Conservation (phyloP, 140 eudicot species). For the Cichorium intybus region DNA sequence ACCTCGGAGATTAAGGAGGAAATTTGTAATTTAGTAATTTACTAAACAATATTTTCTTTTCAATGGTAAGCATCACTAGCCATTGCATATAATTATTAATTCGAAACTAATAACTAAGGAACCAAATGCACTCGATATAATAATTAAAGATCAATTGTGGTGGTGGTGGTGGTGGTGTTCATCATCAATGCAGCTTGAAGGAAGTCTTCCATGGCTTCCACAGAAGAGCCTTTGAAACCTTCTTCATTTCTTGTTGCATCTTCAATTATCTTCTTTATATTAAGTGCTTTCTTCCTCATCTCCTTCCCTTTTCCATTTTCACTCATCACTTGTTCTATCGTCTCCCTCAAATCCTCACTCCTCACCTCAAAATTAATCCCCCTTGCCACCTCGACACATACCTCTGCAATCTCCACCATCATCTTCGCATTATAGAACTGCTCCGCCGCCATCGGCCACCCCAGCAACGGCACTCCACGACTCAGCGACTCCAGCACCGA, state of each 20-base stretch:
- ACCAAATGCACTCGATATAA: background rate
- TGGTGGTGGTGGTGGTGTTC: conserved; percentile 7
- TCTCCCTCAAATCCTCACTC: conserved; percentile 47
- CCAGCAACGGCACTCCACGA: conserved; percentile 59
- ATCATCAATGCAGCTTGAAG: conserved; percentile 37
- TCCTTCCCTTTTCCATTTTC: conserved; percentile 40
- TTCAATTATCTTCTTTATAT: conserved; percentile 38
- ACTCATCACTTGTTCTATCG: conserved; percentile 57
- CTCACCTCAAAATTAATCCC: conserved; percentile 55
- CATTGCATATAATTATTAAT: too few species aligned
- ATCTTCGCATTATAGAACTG: conserved; percentile 58
- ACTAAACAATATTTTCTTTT: too few species aligned
- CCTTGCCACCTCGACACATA: conserved; percentile 76
- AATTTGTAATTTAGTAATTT: too few species aligned
- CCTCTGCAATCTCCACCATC: conserved; percentile 52
- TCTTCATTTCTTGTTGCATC: conserved; percentile 38
- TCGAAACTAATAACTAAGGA: too few species aligned
- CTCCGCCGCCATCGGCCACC: conserved; percentile 79
- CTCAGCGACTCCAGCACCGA: conserved; percentile 63
- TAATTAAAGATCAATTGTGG: background rate
- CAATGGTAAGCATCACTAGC: too few species aligned
- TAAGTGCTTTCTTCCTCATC: conserved; percentile 44
- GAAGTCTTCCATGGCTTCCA: conserved; percentile 62
- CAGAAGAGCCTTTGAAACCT: conserved; percentile 57
- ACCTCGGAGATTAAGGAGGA: too few species aligned